phyloP scores from a whole-genome alignment of 108 stramenopile genomes.

The Ochromonas danica region DNA sequence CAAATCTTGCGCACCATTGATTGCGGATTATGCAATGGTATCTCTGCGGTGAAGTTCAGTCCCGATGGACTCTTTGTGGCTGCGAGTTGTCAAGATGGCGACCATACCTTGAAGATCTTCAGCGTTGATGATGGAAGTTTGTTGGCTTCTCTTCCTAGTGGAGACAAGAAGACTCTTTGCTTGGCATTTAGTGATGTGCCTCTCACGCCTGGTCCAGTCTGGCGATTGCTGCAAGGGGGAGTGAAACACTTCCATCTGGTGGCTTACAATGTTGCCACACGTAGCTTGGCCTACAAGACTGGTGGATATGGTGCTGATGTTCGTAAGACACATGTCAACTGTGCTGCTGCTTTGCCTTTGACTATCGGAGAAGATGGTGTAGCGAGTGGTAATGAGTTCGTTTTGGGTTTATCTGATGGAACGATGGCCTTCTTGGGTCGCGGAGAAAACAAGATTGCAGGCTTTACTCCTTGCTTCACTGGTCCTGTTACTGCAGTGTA shows the following conservation, averaged over 20 bases:
- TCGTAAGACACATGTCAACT: neutral
- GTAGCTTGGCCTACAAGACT: neutral
- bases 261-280: neutral
- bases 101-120: neutral
- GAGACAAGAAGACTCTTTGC: neutral
- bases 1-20: neutral
- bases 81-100: neutral
- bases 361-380: neutral
- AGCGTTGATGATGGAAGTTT: neutral
- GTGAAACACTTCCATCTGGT: constrained; percentile 21
- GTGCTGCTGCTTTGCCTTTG: constrained; percentile 21
- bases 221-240: constrained; percentile 8
- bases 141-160: neutral
- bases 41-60: constrained; percentile 17
- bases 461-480: neutral
- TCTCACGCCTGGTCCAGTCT: neutral
- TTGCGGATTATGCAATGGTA: neutral
- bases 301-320: constrained; percentile 11
- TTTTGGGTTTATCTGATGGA: constrained; percentile 21
- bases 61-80: neutral
- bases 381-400: constrained; percentile 29
- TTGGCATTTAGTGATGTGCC: neutral
- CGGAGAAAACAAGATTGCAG: neutral
- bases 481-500: constrained; percentile 1
- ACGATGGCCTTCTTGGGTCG: constrained; percentile 4